Percentiles rank a stretch among this genome's conserved stretches.
phyloP scores from a whole-genome alignment of 495 filamentous ascomycete genomes.

The Talaromyces nanjingensis region DNA sequence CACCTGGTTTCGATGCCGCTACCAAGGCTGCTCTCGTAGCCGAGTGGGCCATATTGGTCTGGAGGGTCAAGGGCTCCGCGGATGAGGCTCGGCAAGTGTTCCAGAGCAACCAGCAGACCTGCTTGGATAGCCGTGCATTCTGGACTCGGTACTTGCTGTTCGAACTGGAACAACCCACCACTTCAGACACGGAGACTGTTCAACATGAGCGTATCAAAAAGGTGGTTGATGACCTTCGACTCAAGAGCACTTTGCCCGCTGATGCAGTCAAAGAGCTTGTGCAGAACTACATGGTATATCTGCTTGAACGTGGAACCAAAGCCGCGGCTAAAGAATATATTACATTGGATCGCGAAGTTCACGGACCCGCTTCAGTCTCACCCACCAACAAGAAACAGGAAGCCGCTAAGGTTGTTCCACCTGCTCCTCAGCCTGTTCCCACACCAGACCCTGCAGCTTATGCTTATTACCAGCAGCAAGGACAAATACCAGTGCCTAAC shows the following conservation, averaged over 20 bases:
- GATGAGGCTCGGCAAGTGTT: conserved; percentile 86
- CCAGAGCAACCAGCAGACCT: conserved; percentile 74
- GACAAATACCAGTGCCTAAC: conserved; percentile 17
- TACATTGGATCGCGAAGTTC: conserved; percentile 74
- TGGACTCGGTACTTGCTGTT: conserved; percentile 87
- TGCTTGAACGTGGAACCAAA: conserved; percentile 78
- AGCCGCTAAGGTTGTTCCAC: conserved; percentile 14
- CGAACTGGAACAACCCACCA: conserved; percentile 82
- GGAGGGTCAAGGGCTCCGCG: conserved; percentile 80
- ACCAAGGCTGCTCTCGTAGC: conserved; percentile 82
- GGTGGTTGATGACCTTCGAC: conserved; percentile 71
- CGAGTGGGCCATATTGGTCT: conserved; percentile 83
- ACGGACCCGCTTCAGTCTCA: conserved; percentile 50
- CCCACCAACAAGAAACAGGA: conserved; percentile 27
- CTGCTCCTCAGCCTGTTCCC: conserved; percentile 8
- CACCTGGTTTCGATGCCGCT: conserved; percentile 61
- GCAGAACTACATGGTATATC: conserved; percentile 73
- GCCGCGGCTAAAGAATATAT: conserved; percentile 83
- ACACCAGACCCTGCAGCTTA: conserved; percentile 19
- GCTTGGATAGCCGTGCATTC: conserved; percentile 82
- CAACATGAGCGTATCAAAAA: conserved; percentile 70
- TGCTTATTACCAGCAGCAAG: conserved; percentile 33
- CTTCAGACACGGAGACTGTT: conserved; percentile 50
- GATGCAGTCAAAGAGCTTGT: conserved; percentile 68
- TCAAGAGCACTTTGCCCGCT: conserved; percentile 63